Conservation (phyloP, 2,329 filamentous ascomycete species). For the Niveomyces coronatus region DNA sequence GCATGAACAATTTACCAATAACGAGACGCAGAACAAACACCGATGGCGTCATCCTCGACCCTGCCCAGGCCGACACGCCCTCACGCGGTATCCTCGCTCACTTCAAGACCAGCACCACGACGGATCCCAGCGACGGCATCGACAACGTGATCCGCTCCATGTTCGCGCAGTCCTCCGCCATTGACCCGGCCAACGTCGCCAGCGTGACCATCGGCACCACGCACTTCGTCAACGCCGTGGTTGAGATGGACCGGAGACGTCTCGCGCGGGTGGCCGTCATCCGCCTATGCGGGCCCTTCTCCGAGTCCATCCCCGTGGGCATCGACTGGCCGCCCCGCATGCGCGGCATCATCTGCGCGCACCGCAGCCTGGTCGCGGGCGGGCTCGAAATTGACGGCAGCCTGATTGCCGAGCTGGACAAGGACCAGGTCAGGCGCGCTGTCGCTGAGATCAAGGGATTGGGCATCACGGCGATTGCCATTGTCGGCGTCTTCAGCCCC, state of each 20-base stretch:
- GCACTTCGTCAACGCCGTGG: slow-evolving; percentile 49
- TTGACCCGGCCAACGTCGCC: slow-evolving; percentile 28
- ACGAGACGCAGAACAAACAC: too few species aligned
- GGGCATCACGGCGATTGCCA: slow-evolving; percentile 36
- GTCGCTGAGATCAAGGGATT: slow-evolving; percentile 26
- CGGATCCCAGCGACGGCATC: slow-evolving; percentile 37
- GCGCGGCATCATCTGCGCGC: slow-evolving; percentile 34
- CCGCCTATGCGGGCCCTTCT: slow-evolving; percentile 43
- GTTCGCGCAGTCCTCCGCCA: slow-evolving; percentile 24
- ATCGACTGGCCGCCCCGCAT: slow-evolving; percentile 43
- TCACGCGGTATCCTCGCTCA: slow-evolving; percentile 36
- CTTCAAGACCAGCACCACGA: slow-evolving; percentile 39
- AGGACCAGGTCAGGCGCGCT: slow-evolving; percentile 29
- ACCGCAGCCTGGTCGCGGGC: slow-evolving; percentile 35
- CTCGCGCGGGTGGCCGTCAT: slow-evolving; percentile 43
- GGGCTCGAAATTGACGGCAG: slow-evolving; percentile 42
- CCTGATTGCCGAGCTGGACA: slow-evolving; percentile 35
- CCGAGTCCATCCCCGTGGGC: slow-evolving; percentile 38
- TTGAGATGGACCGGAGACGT: slow-evolving; percentile 41
- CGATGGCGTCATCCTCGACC: slow-evolving; percentile 41
- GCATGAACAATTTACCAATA: too few species aligned
- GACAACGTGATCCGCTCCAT: slow-evolving; percentile 33
- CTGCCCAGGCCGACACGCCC: slow-evolving; percentile 21
- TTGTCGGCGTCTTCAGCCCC: slow-evolving; percentile 42
- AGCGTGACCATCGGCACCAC: slow-evolving; percentile 45